Conservation (phyloP, 805 yeast species). For the Komagataella mondaviorum region DNA sequence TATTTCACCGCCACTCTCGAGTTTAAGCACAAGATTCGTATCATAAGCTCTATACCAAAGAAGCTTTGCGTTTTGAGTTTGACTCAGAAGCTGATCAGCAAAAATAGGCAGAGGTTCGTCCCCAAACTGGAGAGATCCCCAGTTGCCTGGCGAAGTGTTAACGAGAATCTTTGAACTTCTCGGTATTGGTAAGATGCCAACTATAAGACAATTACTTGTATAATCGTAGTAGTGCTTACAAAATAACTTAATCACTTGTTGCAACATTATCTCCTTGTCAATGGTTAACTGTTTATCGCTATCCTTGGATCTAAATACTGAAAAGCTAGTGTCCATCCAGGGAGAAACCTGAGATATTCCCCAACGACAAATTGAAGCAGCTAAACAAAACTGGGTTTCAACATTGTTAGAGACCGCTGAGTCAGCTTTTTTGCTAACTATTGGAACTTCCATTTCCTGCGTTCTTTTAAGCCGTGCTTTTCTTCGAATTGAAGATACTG, state of each 20-base stretch:
- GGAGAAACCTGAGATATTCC: not conserved
- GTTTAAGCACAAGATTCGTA: not conserved
- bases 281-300: not conserved
- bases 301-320: not conserved
- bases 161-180: not conserved
- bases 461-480: not conserved
- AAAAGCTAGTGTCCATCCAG: not conserved
- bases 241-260: not conserved
- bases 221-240: not conserved
- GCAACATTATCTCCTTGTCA: not conserved
- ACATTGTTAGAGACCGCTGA: not conserved
- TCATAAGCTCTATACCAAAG: not conserved
- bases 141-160: not conserved
- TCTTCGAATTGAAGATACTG: not conserved
- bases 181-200: not conserved
- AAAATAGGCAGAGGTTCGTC: not conserved
- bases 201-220: not conserved
- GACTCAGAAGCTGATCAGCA: not conserved
- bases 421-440: not conserved
- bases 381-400: not conserved
- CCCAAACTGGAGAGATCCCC: not conserved
- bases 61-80: not conserved
- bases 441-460: not conserved
- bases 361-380: not conserved
- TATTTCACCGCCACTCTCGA: not conserved